Evolutionary conservation across 768 basidiomycete species (phyloP).

Genomic region (Mycena chlorophos): DNA sequence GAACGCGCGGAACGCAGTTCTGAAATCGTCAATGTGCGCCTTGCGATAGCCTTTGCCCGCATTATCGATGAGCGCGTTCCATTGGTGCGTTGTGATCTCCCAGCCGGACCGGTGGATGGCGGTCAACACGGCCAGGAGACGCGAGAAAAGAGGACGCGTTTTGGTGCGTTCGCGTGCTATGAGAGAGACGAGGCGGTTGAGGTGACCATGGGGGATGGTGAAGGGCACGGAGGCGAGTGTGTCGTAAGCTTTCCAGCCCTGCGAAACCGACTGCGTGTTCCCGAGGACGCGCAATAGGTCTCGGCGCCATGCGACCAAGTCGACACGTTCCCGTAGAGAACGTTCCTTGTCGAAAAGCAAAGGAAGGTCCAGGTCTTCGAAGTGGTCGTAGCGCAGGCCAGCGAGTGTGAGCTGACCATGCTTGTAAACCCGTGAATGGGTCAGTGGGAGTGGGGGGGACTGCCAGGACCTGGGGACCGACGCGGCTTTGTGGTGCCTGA

Average conservation of each 20-base stretch:
- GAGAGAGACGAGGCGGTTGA: slow-evolving; percentile 63
- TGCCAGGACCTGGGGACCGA: slow-evolving; percentile 30
- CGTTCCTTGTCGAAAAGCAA: slow-evolving; percentile 13
- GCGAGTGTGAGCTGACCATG: slow-evolving; percentile 8
- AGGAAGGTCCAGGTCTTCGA: slow-evolving; percentile 18
- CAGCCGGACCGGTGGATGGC: slow-evolving; percentile 58
- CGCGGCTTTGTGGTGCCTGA: slow-evolving; percentile 1
- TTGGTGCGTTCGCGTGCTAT: slow-evolving; percentile 55
- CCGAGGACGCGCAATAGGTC: slow-evolving; percentile 33
- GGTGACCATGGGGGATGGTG: slow-evolving; percentile 32
- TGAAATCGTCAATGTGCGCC: slow-evolving; percentile 57
- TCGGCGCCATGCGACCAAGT: slow-evolving; percentile 19
- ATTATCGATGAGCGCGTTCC: slow-evolving; percentile 72
- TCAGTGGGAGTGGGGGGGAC: slow-evolving; percentile 11
- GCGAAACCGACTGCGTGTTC: slow-evolving; percentile 29
- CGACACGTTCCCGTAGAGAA: slow-evolving; percentile 2
- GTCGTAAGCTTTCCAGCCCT: slow-evolving; percentile 48
- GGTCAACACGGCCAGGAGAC: slow-evolving; percentile 66
- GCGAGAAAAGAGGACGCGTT: slow-evolving; percentile 60
- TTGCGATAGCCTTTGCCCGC: slow-evolving; percentile 68
- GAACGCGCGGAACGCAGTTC: slow-evolving; percentile 58
- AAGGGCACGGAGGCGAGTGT: slow-evolving; percentile 29
- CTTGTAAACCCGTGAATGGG: slow-evolving; percentile 13
- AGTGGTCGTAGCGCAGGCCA: slow-evolving; percentile 14
- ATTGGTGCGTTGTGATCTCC: slow-evolving; percentile 60